A percentile compares a stretch with the other conserved stretches of the same genome.
These are phyloP conservation scores for Stygiomarasmius scandens DNA, from an alignment of 1,284 basidiomycete genomes.

Conservation along the genomic window DNA sequence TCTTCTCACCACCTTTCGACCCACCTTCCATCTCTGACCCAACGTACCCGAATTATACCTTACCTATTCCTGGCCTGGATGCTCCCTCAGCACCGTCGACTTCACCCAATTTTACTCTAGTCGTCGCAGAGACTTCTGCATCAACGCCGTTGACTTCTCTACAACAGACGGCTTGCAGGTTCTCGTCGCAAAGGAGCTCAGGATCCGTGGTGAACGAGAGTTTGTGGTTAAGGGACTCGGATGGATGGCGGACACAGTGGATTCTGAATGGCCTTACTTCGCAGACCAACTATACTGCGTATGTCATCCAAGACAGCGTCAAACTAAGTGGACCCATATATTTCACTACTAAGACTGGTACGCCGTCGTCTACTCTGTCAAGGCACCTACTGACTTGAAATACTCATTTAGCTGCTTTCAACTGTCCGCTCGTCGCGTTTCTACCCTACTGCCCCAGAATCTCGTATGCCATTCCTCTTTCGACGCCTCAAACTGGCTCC, in stretches of 20 bases:
- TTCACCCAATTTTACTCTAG: conserved; percentile 54
- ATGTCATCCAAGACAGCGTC: conserved; percentile 53
- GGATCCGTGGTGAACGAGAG: conserved; percentile 43
- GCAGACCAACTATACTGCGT: conserved; percentile 73
- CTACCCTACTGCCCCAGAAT: conserved; percentile 76
- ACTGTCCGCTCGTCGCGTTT: conserved; percentile 72
- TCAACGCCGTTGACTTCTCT: conserved; percentile 40
- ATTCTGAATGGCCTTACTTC: conserved; percentile 58
- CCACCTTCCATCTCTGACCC: conserved; percentile 40
- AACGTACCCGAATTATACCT: conserved; percentile 80
- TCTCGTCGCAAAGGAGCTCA: conserved; percentile 33
- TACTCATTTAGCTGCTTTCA: conserved; percentile 55
- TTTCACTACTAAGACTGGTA: conserved; percentile 72
- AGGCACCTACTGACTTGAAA: conserved; percentile 8
- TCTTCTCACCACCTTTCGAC: conserved; percentile 72
- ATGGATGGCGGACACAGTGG: conserved; percentile 72
- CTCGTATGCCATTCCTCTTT: conserved; percentile 72
- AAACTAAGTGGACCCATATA: conserved; percentile 65
- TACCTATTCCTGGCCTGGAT: conserved; percentile 61
- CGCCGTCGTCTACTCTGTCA: conserved; percentile 24
- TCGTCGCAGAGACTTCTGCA: conserved; percentile 51
- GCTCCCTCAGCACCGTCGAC: conserved; percentile 43
- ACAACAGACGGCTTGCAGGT: conserved; percentile 64
- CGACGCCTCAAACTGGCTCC: conserved; percentile 43
- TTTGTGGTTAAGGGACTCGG: conserved; percentile 55